Conservation (phyloP, 148 eudicot species). For the Vaccinium vitisidaea region DNA sequence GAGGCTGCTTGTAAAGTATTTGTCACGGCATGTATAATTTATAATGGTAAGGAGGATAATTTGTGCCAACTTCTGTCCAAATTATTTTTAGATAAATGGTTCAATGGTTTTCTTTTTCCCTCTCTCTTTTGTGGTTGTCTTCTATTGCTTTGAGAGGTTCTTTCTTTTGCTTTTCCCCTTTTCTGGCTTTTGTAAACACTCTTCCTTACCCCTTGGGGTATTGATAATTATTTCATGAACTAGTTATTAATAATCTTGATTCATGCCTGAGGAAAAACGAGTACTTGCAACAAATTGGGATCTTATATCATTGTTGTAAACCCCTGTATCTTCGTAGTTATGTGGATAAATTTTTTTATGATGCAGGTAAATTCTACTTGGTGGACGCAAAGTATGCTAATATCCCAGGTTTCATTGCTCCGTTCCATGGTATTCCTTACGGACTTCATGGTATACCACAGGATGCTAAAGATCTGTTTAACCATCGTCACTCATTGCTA, state of each 20-base stretch:
- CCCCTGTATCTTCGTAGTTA: not conserved
- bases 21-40: not conserved
- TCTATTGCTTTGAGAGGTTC: not conserved
- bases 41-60: not conserved
- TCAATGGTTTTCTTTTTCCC: not conserved
- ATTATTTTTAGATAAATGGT: not conserved
- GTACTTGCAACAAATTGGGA: not conserved
- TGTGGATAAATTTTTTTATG: not conserved
- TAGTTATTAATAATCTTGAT: not conserved
- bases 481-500: constrained; percentile 33
- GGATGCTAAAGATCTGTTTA: constrained; percentile 34
- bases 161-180: not conserved
- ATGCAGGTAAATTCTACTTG: constrained; percentile 43
- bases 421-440: constrained; percentile 29
- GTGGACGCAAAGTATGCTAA: constrained; percentile 40
- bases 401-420: constrained; percentile 46
- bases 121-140: not conserved
- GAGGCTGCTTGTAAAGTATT: not conserved
- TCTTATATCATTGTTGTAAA: not conserved
- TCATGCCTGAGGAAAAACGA: not conserved
- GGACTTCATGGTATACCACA: constrained; percentile 24
- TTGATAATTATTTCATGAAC: not conserved
- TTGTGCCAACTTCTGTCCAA: not conserved
- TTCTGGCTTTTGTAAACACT: no score
- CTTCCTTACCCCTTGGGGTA: not conserved